These are phyloP conservation scores for Termitomyces titanicus DNA, from an alignment of 768 basidiomycete genomes.

Conservation along the genomic window DNA sequence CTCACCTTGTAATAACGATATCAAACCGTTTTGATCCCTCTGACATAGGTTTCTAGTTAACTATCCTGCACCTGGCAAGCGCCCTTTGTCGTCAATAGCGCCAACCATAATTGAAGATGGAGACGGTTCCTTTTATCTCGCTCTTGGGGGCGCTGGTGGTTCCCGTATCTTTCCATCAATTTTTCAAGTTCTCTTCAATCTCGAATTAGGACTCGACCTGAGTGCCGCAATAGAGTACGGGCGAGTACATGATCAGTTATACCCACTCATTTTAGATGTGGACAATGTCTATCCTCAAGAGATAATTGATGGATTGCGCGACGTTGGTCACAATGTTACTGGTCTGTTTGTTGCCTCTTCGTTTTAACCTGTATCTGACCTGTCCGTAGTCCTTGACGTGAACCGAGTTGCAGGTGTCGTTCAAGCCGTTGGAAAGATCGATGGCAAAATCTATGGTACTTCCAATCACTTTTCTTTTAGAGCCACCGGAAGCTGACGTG, in stretches of 20 bases:
- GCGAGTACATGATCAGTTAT: conserved; percentile 84
- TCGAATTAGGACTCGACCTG: conserved; percentile 80
- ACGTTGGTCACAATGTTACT: conserved; percentile 69
- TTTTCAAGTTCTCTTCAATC: conserved; percentile 74
- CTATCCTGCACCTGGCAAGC: conserved; percentile 84
- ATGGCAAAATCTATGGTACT: conserved; percentile 64
- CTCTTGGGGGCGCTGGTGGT: conserved; percentile 86
- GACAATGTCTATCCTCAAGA: conserved; percentile 59
- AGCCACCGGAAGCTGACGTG: conserved; percentile 5
- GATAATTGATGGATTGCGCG: conserved; percentile 51
- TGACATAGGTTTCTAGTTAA: conserved; percentile 52
- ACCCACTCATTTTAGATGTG: conserved; percentile 55
- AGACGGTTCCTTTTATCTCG: conserved; percentile 70
- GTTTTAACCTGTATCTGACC: not conserved
- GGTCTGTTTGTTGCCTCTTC: conserved; percentile 33
- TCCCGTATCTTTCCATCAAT: conserved; percentile 78
- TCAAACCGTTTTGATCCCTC: not conserved
- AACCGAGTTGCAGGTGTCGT: conserved; percentile 75
- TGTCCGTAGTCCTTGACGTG: conserved; percentile 51
- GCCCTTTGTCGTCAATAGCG: conserved; percentile 82
- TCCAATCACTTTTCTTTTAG: conserved; percentile 6
- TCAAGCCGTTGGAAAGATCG: conserved; percentile 54
- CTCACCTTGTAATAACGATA: conserved; percentile 56
- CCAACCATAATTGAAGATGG: conserved; percentile 78
- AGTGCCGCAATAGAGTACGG: conserved; percentile 81